Base-by-base conservation (phyloP, 2,329 filamentous ascomycete species). In the Reticulascus tulasneorum region DNA sequence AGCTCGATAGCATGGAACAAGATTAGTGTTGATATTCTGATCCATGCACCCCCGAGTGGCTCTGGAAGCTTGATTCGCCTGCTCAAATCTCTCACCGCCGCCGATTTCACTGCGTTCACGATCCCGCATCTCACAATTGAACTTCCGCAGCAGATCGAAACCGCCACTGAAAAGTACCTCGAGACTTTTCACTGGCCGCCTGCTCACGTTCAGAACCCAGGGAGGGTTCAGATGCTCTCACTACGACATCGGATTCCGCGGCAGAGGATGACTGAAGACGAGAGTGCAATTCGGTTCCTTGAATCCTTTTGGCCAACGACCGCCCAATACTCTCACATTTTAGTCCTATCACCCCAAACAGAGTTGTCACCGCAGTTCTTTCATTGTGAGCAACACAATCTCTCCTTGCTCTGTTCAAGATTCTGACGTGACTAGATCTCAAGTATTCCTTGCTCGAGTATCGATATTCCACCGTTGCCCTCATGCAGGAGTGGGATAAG, bases 1-100 rank as follows among this genome's bases (percentile, higher is more conserved):
- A n/a, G n/a, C n/a, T n/a, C n/a, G n/a, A n/a, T n/a, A n/a, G 84
- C 76, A 22, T 96, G 90, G 90, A 82, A 91, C 55, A 75, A 79
- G 29, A 69, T 86, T 6, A 78, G 73, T 23, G 71, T 97, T 43
- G 88, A 97, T 46, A 86, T 98, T 35, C 59, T 96, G 10, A 77
- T 97, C 8, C 86, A 94, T 40, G 87, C 86, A 2, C 75, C 80
- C 7, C 64, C 79, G 4, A 71, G 73, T 8, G 81, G 84, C 15
- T 82, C 86, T 3, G 89, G 86, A 9, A 84, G 82, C 33, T 58
- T 96, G 20, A 76, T 87, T 33, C 75, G 87, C 37, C 70, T 96
- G 21, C 73, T 98, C 5, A 75, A 76, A 41, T 95, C 89, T 5
- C 70, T 98, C 18, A 69, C 75, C 44, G 65, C 67, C 7, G 87